Base-by-base conservation (phyloP, 73 alveolate species). In the Tetrahymena borealis region DNA sequence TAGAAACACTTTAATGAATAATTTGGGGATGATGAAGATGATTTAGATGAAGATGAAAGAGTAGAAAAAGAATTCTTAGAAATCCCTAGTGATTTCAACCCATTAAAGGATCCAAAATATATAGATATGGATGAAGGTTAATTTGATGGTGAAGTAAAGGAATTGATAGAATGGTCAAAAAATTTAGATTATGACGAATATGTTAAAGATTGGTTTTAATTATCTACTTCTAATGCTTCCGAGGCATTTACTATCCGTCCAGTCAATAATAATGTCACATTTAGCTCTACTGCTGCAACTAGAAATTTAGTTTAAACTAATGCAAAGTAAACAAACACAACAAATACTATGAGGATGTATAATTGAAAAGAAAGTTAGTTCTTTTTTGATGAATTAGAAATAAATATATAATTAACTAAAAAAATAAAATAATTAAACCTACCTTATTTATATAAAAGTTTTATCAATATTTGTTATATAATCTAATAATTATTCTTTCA, bases 121-220 rank as follows among this genome's bases (percentile, higher is more conserved):
- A 78, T 93, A 39, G 95, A 93, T 78, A 79, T 93, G 93, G 95
- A 93, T 31, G 95, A 93, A 90, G 90, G 39, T 85, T 32, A 94
- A 94, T 91, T 91, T 40, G 95, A 94, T 31, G 43, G 78, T 32
- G 94, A 94, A 92, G 95, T 85, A 8, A 90, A 91, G 35, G 85
- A 94, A 33, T 91, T 97, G 28, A 96, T 97, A 38, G 99, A 98
- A 78, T 98, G 99, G 99, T 96, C 98, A 38, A 98, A 98, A 90
- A 97, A 98, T 79, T 95, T 98, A 15, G 99, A 98, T 91, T 98
- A 95, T 94, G 98, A 98, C 91, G 96, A 97, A 92, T 98, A 98
- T 90, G 93, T 95, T 33, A 95, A 94, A 35, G 96, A 97, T 39
- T 98, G 99, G 99, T 93, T 93, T 90, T 93, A 98, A 91, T 93